Base-by-base conservation (phyloP, 495 filamentous ascomycete species). In the Penicillium cinerascens region DNA sequence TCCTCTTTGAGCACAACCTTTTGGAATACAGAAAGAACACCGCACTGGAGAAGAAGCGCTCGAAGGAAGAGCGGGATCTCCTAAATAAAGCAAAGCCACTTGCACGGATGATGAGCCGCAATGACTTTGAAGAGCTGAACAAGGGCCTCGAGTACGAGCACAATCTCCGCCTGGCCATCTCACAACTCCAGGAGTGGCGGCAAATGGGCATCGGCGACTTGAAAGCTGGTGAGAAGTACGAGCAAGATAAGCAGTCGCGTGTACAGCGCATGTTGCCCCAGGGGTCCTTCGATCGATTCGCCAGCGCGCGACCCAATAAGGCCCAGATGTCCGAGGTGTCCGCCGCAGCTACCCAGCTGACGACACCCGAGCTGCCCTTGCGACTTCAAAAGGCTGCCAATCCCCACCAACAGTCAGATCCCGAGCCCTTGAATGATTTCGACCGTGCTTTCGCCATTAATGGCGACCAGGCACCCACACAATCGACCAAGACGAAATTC, bases 1-100 rank as follows among this genome's bases (percentile, higher is more conserved):
- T 96, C 18, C 88, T 99, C 39, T 97, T 97, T 66, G 90, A 97
- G 63, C 93, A 99, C 65, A 85, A 85, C 48, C 74, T 99, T 22
- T 77, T 99, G 1, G 91, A 99, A 44, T 97, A 97, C 64, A 74
- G 88, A 44, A 92, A 95, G 66, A 95, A 93, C 60, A 85, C 76
- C 10, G 88, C 86, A 22, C 59, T 83, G 0, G 93, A 99, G 64
- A 97, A 96, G 81, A 96, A 92, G 73, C 85, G 92, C 22, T 90
- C 89, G 0, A 97, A 97, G 61, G 93, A 99, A 64, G 95, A 99
- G 64, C 73, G 86, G 8, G 93, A 97, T 16, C 73, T 97, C 17
- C 64, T 95, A 18, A 90, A 89, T 75, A 96, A 95, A 64, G 87
- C 87, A 26, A 99, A 99, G 62, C 93, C 93, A 0, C 93, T 97